Conservation (phyloP, 495 filamentous ascomycete species). For the Talaromyces thailandensis region DNA sequence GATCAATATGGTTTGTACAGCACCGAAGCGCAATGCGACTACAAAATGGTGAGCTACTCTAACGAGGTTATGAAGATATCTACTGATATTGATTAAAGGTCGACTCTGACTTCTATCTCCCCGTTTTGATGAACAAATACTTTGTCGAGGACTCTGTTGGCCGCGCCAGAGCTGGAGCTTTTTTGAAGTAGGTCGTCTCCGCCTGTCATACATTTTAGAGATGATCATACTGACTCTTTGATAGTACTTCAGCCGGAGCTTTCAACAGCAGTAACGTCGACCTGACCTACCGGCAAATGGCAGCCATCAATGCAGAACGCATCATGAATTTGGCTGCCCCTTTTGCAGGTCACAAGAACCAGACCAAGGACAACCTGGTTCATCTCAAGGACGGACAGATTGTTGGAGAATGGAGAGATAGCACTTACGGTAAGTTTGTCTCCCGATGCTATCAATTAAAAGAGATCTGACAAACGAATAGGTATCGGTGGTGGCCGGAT, state of each 20-base stretch:
- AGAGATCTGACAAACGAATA: constrained; percentile 1
- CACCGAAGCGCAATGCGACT: constrained; percentile 46
- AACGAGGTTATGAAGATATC: neutral
- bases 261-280: constrained; percentile 39
- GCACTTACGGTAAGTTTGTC: constrained; percentile 30
- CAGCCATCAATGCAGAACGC: constrained; percentile 42
- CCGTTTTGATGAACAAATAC: constrained; percentile 48
- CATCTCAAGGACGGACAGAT: constrained; percentile 43
- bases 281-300: constrained; percentile 42
- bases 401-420: constrained; percentile 60
- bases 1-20: constrained; percentile 39
- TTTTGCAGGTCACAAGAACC: constrained; percentile 37
- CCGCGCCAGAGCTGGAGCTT: constrained; percentile 24
- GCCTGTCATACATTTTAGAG: neutral
- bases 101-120: constrained; percentile 56
- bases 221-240: neutral
- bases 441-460: neutral
- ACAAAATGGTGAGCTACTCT: constrained; percentile 41
- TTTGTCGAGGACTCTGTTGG: constrained; percentile 42
- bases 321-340: constrained; percentile 47
- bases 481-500: constrained; percentile 53
- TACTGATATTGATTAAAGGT: constrained; percentile 19
- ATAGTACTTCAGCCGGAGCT: constrained; percentile 31
- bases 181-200: constrained; percentile 28
- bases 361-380: constrained; percentile 46